phyloP scores from a whole-genome alignment of 2,329 filamentous ascomycete genomes.

The Elsinoe arachidis region DNA sequence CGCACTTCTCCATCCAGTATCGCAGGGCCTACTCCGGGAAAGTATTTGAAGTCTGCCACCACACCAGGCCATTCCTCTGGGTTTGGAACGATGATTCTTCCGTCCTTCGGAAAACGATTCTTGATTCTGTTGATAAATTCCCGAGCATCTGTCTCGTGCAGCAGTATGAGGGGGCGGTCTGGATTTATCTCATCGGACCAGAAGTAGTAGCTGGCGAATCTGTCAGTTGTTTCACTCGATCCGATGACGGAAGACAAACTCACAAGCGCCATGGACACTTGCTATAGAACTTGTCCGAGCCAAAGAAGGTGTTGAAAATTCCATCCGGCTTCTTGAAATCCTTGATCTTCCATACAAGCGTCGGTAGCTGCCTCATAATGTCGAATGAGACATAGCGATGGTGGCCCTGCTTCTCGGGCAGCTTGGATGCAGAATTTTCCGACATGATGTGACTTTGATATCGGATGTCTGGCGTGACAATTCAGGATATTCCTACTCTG shows the following conservation, averaged over 20 bases:
- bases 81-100: not conserved
- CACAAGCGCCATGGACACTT: constrained; percentile 66
- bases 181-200: constrained; percentile 18
- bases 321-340: constrained; percentile 6
- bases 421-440: not conserved
- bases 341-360: constrained; percentile 5
- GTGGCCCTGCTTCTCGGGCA: not conserved
- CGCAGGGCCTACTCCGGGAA: constrained; percentile 48
- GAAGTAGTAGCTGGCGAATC: constrained; percentile 21
- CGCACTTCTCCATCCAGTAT: constrained; percentile 59
- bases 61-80: constrained; percentile 43
- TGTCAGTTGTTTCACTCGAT: not conserved
- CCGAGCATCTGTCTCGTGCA: constrained; percentile 58
- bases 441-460: not conserved
- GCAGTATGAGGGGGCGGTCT: constrained; percentile 53
- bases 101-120: constrained; percentile 39
- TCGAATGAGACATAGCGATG: constrained; percentile 9
- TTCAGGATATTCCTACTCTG: no score
- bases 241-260: constrained; percentile 31
- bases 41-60: constrained; percentile 55
- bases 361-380: not conserved
- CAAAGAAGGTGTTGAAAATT: constrained; percentile 41
- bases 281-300: constrained; percentile 47
- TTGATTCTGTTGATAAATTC: constrained; percentile 59
- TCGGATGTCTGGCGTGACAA: no score